Evolutionary conservation across 2,329 filamentous ascomycete genomes (phyloP), one percentile per base, ranked within the genome.

Genomic region (Colletotrichum sp.): DNA sequence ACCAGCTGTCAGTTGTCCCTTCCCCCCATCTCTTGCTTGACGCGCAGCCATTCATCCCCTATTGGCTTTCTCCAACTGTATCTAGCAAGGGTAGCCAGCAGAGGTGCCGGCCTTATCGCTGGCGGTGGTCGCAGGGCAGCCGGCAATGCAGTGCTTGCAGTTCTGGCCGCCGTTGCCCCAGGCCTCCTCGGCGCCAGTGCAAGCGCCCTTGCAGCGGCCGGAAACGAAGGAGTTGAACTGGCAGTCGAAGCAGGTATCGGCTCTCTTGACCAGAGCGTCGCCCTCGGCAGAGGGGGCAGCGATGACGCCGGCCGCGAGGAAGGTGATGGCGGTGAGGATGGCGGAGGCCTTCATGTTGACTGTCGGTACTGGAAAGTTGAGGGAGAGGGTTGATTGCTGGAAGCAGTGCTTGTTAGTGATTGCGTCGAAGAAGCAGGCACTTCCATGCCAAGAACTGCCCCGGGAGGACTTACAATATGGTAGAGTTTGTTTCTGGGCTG

Each of bases 201-300:
- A 68, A 18, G 4, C 8, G 8, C 30, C 21, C 3, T 26, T 8
- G 44, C 66, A 68, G n/a, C 49, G 66, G 10, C 66, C 66, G 32
- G 28, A 2, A 0, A 2, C 15, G 52, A 59, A 55, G 13, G 28
- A 24, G 30, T 21, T 60, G 30, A 28, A 59, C 9, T n/a, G 16
- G 49, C 66, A 68, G 66, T 68, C 52, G 49, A 39, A 59, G 28
- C 66, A 68, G 49, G 49, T 59, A 1, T 21, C n/a, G 44, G n/a
- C 66, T 59, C 66, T 59, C 12, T 12, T 30, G n/a, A 15, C 15
- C 1, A 59, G 49, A 13, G 18, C 30, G 32, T 68, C 34, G 49
- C 21, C 49, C 49, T 36, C 44, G 7, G 59, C 15, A 7, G 28
- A 59, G 16, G 66, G 66, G 3, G 49, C 66, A 15, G 66, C 26